phyloP scores from a whole-genome alignment of 1,284 basidiomycete genomes.

The Heliocybe sulcata region DNA sequence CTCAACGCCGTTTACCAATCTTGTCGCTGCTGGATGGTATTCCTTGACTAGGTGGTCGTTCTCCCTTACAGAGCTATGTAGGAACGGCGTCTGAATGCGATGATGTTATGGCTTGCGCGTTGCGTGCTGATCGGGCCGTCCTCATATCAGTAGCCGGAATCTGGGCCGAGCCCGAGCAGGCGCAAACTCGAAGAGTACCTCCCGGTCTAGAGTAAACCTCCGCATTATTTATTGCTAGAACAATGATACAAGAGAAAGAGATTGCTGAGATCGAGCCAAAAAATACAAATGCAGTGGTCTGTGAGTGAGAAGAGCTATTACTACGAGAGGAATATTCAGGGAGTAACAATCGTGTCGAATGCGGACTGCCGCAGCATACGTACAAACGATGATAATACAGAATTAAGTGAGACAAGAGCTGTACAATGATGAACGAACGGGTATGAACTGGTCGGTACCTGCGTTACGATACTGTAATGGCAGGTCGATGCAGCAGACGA shows the following conservation, averaged over 20 bases:
- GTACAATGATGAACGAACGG: not conserved
- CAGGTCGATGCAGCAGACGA: not conserved
- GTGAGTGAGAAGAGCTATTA: not conserved
- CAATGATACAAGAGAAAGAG: not conserved
- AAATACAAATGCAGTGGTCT: not conserved
- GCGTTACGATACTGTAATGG: not conserved
- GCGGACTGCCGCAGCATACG: not conserved
- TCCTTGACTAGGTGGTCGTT: too few species aligned
- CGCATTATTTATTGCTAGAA: not conserved
- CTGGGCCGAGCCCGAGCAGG: too few species aligned
- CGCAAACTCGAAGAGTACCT: too few species aligned
- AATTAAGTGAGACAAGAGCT: not conserved
- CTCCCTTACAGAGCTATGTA: too few species aligned
- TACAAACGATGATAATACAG: not conserved
- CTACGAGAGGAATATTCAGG: not conserved
- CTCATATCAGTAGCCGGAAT: too few species aligned
- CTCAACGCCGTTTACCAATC: too few species aligned
- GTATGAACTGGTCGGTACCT: not conserved
- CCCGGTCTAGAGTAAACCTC: not conserved
- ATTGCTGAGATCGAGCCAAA: not conserved
- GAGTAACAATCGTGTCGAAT: not conserved
- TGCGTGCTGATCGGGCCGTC: too few species aligned
- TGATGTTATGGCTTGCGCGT: too few species aligned
- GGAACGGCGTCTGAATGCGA: too few species aligned
- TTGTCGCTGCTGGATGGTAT: too few species aligned